Conservation (phyloP, 441 rosid species). For the Gossypium gossypioides region DNA sequence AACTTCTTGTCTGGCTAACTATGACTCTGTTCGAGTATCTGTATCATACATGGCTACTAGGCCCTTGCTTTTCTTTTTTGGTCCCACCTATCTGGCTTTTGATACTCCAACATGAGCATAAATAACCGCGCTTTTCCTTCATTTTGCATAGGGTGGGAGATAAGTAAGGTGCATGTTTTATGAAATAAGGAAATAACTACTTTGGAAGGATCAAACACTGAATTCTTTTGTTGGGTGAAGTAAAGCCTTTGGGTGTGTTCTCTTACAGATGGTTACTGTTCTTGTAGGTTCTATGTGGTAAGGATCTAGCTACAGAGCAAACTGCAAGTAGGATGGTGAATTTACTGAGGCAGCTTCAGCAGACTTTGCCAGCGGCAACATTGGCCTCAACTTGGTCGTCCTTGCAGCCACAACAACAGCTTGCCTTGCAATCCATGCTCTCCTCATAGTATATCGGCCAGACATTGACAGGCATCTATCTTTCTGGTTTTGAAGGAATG, state of each 20-base stretch:
- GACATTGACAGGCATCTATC: not conserved
- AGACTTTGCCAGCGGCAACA: slow-evolving; percentile 77
- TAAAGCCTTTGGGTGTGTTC: not conserved
- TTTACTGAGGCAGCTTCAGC: slow-evolving; percentile 78
- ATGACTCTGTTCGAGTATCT: not conserved
- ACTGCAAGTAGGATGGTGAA: slow-evolving; percentile 70
- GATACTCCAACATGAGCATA: not conserved
- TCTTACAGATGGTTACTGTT: not conserved
- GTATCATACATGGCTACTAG: not conserved
- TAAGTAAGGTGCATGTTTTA: not conserved
- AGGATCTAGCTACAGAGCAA: slow-evolving; percentile 75
- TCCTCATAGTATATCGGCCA: slow-evolving; percentile 33
- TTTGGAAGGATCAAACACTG: not conserved
- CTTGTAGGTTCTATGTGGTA: slow-evolving; percentile 66
- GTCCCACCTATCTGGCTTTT: not conserved
- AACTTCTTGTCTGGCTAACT: not conserved
- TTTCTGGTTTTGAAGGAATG: slow-evolving; percentile 11
- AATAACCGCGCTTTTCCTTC: not conserved
- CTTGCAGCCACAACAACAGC: slow-evolving; percentile 86
- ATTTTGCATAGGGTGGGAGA: not conserved
- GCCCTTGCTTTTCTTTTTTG: not conserved
- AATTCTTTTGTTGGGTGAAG: not conserved
- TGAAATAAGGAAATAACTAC: not conserved
- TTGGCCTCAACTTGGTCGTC: slow-evolving; percentile 85
- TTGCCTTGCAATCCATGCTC: slow-evolving; percentile 79